Evolutionary conservation across 1,284 basidiomycete genomes (phyloP).

Genomic region (Tilletia setariae): DNA sequence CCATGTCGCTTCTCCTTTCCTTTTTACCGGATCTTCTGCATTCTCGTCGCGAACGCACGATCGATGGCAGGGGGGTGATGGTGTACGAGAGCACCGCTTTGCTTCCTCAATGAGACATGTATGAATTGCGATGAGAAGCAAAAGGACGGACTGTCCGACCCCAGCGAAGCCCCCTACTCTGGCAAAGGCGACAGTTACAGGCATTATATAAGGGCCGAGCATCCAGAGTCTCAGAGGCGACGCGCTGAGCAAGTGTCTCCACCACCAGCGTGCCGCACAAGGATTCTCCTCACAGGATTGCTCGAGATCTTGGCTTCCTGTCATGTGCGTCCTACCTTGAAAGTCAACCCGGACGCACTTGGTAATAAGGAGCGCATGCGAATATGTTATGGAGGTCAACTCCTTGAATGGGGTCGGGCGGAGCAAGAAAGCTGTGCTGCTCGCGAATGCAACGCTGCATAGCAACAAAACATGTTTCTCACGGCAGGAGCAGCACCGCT

Average conservation of each 20-base stretch:
- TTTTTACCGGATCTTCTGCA: too few relatives aligned
- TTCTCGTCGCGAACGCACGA: too few relatives aligned
- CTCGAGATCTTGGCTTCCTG: slow-evolving; percentile 7
- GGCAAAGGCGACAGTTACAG: not conserved
- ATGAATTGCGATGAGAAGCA: too few relatives aligned
- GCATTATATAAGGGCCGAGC: slow-evolving; percentile 12
- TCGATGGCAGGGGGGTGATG: too few relatives aligned
- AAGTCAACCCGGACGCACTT: slow-evolving; percentile 2
- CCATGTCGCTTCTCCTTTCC: too few relatives aligned
- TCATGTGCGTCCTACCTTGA: slow-evolving; percentile 3
- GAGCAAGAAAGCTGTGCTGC: too few relatives aligned
- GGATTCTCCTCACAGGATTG: too few relatives aligned
- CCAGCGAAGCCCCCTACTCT: slow-evolving; percentile 5
- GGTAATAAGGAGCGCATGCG: slow-evolving; percentile 8
- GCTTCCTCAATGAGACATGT: too few relatives aligned
- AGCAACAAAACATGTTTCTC: not conserved
- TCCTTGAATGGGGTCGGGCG: not conserved
- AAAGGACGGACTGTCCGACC: not conserved
- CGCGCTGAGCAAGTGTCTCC: too few relatives aligned
- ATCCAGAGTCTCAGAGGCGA: not conserved
- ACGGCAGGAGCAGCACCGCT: too few relatives aligned
- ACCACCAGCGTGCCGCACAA: too few relatives aligned
- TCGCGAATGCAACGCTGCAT: not conserved
- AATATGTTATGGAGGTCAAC: slow-evolving; percentile 8
- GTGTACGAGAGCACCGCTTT: too few relatives aligned